A percentile compares a stretch with the other conserved stretches of the same genome.
These are phyloP conservation scores for Salvia hispanica DNA, from an alignment of 257 asterid species.

Conservation along the genomic window DNA sequence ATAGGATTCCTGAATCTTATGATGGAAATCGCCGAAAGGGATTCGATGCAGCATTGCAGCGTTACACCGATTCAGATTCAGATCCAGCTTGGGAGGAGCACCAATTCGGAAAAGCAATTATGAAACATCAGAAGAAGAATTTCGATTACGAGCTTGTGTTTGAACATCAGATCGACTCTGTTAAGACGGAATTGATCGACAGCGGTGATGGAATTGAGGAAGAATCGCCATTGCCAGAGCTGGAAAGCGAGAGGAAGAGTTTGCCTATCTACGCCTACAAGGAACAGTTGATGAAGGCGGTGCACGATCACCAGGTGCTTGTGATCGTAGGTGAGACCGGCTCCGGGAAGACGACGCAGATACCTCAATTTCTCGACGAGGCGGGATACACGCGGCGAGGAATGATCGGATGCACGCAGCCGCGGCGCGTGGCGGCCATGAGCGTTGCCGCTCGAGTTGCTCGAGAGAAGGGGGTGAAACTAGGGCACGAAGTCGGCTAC, in stretches of 20 bases:
- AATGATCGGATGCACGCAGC: conserved; percentile 92
- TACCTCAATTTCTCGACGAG: conserved; percentile 92
- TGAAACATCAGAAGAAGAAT: conserved; percentile 46
- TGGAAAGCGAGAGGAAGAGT: conserved; percentile 68
- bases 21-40: conserved; percentile 42
- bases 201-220: conserved; percentile 38
- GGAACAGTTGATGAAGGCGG: conserved; percentile 74
- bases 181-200: conserved; percentile 67
- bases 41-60: conserved; percentile 41
- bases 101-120: conserved; percentile 78
- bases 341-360: conserved; percentile 91
- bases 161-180: conserved; percentile 83
- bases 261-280: conserved; percentile 74
- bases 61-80: conserved; percentile 61
- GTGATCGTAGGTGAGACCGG: conserved; percentile 95
- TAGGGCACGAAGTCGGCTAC: conserved; percentile 91
- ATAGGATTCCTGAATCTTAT: conserved; percentile 64
- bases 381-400: conserved; percentile 80
- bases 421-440: conserved; percentile 97
- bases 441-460: conserved; percentile 97
- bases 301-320: conserved; percentile 83
- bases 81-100: conserved; percentile 83
- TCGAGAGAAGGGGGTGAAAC: conserved; percentile 95
- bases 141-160: conserved; percentile 75
- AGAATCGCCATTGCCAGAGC: conserved; percentile 48